Evolutionary conservation across 805 yeast genomes (phyloP).

Genomic region (Metschnikowia similis): DNA sequence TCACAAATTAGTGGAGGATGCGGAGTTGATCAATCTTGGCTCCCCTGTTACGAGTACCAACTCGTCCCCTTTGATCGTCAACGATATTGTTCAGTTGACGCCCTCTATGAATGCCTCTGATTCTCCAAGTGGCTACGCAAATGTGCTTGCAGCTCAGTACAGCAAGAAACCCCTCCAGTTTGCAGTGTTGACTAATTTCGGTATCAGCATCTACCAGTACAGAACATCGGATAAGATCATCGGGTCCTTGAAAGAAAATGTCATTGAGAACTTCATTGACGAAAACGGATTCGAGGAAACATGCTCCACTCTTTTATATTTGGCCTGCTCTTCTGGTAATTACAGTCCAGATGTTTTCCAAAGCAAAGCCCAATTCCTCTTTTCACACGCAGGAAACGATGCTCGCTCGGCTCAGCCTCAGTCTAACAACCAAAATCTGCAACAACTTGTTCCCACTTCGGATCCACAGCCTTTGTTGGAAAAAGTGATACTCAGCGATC

Average conservation of each 20-base stretch:
- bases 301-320: slow-evolving; percentile 80
- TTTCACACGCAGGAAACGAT: slow-evolving; percentile 51
- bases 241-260: slow-evolving; percentile 61
- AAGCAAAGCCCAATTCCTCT: slow-evolving; percentile 46
- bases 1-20: slow-evolving; percentile 72
- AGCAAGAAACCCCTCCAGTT: slow-evolving; percentile 60
- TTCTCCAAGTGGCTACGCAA: slow-evolving; percentile 78
- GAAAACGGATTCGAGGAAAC: slow-evolving; percentile 87
- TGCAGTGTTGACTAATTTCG: slow-evolving; percentile 77
- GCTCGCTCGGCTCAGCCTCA: slow-evolving; percentile 36
- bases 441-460: slow-evolving; percentile 16
- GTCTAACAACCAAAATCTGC: slow-evolving; percentile 7
- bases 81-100: slow-evolving; percentile 68
- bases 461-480: slow-evolving; percentile 46
- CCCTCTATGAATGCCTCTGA: slow-evolving; percentile 67
- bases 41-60: slow-evolving; percentile 17
- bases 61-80: slow-evolving; percentile 41
- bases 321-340: slow-evolving; percentile 67
- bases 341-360: slow-evolving; percentile 46
- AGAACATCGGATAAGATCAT: slow-evolving; percentile 78
- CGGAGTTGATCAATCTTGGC: slow-evolving; percentile 53
- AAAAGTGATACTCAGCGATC: slow-evolving; percentile 83
- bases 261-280: slow-evolving; percentile 63
- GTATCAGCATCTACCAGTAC: slow-evolving; percentile 71
- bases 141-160: slow-evolving; percentile 84